Conservation (phyloP, 2,329 filamentous ascomycete genomes). For the Fusarium equiseti region DNA sequence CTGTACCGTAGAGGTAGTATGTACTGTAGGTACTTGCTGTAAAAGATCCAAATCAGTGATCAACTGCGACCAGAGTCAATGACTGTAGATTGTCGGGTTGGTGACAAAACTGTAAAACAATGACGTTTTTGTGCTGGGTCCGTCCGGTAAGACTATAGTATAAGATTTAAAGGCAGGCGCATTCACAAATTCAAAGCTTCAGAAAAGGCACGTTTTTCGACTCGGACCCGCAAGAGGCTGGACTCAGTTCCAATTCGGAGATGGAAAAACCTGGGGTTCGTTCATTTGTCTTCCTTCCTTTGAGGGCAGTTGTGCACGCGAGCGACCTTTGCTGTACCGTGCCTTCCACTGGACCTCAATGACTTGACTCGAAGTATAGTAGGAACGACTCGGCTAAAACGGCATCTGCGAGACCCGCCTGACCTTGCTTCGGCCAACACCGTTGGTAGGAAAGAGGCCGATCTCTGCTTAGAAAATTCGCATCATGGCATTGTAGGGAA, state of each 20-base stretch:
- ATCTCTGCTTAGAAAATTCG: conserved; percentile 34
- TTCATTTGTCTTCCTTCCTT: not conserved
- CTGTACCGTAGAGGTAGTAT: too few relatives aligned
- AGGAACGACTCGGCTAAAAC: conserved; percentile 39
- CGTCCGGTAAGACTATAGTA: not conserved
- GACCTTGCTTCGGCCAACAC: conserved; percentile 37
- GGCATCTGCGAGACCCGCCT: conserved; percentile 41
- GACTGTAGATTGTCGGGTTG: not conserved
- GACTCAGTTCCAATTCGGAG: conserved; percentile 10
- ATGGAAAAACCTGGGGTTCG: conserved; percentile 30
- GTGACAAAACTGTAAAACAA: conserved; percentile 16
- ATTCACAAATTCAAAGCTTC: conserved; percentile 9
- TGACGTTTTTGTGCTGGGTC: conserved; percentile 22
- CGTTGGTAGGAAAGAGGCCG: conserved; percentile 22
- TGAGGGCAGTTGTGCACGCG: conserved; percentile 29
- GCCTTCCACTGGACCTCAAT: not conserved
- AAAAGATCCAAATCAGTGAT: not conserved
- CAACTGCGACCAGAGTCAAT: not conserved
- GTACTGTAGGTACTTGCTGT: not conserved
- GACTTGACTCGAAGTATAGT: not conserved
- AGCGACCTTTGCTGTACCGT: conserved; percentile 3
- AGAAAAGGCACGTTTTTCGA: conserved; percentile 27
- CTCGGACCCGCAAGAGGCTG: conserved; percentile 16
- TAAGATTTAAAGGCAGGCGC: not conserved
- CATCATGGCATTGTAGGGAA: conserved; percentile 23